Evolutionary conservation across 495 filamentous ascomycete genomes (phyloP).

Genomic region (Margaritispora aquatica): DNA sequence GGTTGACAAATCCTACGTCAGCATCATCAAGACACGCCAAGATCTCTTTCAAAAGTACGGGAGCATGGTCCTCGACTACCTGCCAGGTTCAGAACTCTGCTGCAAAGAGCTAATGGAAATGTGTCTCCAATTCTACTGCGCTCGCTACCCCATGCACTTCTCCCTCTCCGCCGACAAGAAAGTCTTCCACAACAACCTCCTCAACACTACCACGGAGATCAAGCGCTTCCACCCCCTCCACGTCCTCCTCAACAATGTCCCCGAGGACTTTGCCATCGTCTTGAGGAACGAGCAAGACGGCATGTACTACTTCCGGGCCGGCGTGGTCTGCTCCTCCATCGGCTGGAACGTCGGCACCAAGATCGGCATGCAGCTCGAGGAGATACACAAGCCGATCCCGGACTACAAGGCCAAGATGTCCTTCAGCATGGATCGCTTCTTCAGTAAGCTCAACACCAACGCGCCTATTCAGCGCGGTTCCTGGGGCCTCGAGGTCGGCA

Average conservation of each 20-base stretch:
- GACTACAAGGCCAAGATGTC: constrained; percentile 92
- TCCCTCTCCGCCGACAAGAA: constrained; percentile 50
- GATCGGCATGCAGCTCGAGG: constrained; percentile 62
- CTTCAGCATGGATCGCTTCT: constrained; percentile 86
- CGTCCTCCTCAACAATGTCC: constrained; percentile 73
- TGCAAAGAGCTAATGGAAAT: constrained; percentile 93
- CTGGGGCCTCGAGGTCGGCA: constrained; percentile 79
- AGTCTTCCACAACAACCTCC: constrained; percentile 64
- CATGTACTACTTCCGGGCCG: constrained; percentile 70
- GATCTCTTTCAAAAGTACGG: constrained; percentile 61
- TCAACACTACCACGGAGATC: constrained; percentile 58
- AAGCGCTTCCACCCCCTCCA: constrained; percentile 60
- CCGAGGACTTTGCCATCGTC: constrained; percentile 84
- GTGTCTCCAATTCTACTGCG: constrained; percentile 69
- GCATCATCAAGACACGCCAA: constrained; percentile 66
- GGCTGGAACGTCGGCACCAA: constrained; percentile 79
- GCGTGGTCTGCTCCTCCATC: constrained; percentile 69
- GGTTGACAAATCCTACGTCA: constrained; percentile 68
- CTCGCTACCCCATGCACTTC: constrained; percentile 79
- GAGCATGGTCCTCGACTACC: constrained; percentile 53
- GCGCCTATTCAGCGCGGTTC: constrained; percentile 78
- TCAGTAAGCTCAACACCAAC: constrained; percentile 68
- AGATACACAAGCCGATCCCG: constrained; percentile 74
- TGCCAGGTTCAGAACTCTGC: constrained; percentile 75
- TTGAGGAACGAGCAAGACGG: constrained; percentile 66